Evolutionary conservation across 2,329 filamentous ascomycete species (phyloP).

Genomic region (Trichophyton mentagrophytes): DNA sequence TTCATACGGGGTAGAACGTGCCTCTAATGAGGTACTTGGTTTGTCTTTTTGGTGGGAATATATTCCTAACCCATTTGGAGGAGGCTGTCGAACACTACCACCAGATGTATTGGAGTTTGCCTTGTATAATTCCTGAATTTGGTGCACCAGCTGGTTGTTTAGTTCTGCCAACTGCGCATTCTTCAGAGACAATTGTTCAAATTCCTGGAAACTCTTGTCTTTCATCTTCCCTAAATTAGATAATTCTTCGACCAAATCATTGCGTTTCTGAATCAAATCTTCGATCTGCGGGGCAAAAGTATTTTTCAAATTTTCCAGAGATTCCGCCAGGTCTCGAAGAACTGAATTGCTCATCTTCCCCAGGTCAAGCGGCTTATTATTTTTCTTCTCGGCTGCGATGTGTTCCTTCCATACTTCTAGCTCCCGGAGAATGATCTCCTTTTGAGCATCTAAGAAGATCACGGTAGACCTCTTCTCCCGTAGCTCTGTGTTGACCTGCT

Average conservation of each 20-base stretch:
- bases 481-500: slow-evolving; percentile 73
- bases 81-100: slow-evolving; percentile 17
- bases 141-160: slow-evolving; percentile 89
- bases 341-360: slow-evolving; percentile 54
- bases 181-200: slow-evolving; percentile 86
- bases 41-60: slow-evolving; percentile 45
- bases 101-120: slow-evolving; percentile 47
- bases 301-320: slow-evolving; percentile 61
- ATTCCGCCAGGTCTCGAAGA: slow-evolving; percentile 49
- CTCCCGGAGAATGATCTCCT: slow-evolving; percentile 88
- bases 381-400: slow-evolving; percentile 73
- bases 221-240: slow-evolving; percentile 70
- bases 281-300: slow-evolving; percentile 63
- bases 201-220: slow-evolving; percentile 87
- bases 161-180: slow-evolving; percentile 88
- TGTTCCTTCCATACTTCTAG: slow-evolving; percentile 81
- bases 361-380: slow-evolving; percentile 65
- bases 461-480: slow-evolving; percentile 92
- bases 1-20: slow-evolving; percentile 29
- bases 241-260: slow-evolving; percentile 74
- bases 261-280: slow-evolving; percentile 77
- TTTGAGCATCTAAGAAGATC: slow-evolving; percentile 82
- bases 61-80: slow-evolving; percentile 48
- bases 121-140: slow-evolving; percentile 88
- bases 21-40: slow-evolving; percentile 33